Evolutionary conservation across 148 eudicot genomes (phyloP), one percentile per base, ranked within the genome.

Genomic region (Camellia sinensis): DNA sequence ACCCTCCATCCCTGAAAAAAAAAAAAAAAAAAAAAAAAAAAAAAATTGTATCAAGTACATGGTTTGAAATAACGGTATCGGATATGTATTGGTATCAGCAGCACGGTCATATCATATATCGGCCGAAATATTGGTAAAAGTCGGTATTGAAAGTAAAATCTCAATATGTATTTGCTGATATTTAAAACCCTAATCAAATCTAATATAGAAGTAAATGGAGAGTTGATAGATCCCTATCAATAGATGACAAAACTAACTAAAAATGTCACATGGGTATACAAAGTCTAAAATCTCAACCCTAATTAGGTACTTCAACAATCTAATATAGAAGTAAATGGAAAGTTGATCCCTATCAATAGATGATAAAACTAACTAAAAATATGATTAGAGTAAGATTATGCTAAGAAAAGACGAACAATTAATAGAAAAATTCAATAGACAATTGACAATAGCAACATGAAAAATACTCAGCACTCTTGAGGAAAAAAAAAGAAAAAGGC

Each of bases 1-100:
- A 67, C 98, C 98, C 79, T 93, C 98, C 99, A 96, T 95, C 18
- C 66, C 69, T 83, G 57, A 71, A 50, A 76, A 15, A n/a, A 78
- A 74, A 67, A 52, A 9, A 37, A 73, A 46, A 81, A 87, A 91
- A 87, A 87, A 44, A 85, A 84, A 48, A 61, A 76, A 64, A 12
- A 53, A 50, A 6, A 64, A n/a, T 18, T 77, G 6, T 41, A 46
- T 64, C 0, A 29, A 29, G 37, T 29, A 29, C 37, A 29, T 1
- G 37, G 1, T 29, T 29, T 29, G 37, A 29, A 29, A 29, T 29
- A 29, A 29, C 37, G 37, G 37, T 29, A 29, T 29, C 37, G 37
- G 37, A 29, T 29, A 29, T 29, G 37, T 29, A 29, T 29, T 29
- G 37, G 37, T 29, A 29, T 29, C 37, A 29, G 37, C 37, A 29